Base-by-base conservation (phyloP, 2,329 filamentous ascomycete species). In the Venturiaceae sp. region DNA sequence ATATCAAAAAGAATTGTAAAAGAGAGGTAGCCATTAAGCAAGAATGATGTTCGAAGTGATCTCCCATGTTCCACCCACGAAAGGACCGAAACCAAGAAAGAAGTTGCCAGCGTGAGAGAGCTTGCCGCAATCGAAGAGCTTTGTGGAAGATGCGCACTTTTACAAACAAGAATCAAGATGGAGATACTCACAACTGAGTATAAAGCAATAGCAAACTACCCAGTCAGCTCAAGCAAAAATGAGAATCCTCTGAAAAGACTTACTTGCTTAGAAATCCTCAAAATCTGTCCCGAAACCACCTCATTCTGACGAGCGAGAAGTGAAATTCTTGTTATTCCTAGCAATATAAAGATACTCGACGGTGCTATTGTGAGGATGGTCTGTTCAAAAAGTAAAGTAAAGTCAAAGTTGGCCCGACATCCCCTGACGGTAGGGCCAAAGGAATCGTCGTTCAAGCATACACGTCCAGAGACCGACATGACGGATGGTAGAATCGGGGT, bases 341-440 rank as follows among this genome's bases (percentile, higher is more conserved):
- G 36, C 11, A 39, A 11, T 11, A 39, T 11, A 39, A 39, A 39
- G 11, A 39, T n/a, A 39, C 11, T 53, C 5, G 56, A 62, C 9
- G 78, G 78, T 2, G 75, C 64, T 8, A 79, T 69, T 1, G 72
- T 70, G n/a, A 80, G 69, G 55, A 80, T 70, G 5, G 78, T 68
- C 21, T 74, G 69, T 63, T 80, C 77, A 58, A 81, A 80, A 30
- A 69, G 71, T 54, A 80, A 66, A 1, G 77, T 80, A 59, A 80
- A 79, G 63, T 80, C 78, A 57, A 80, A 80, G 60, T 77, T 72
- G 53, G 67, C 72, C 9, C 77, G 74, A 58, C 77, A 80, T 23
- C 75, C 76, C 11, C 62, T 62, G 19, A 80, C 74, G 5, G 64
- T 62, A 0, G 78, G 77, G 3, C 78, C 77, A 26, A 79, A 69